Base-by-base conservation (phyloP, 2,329 filamentous ascomycete genomes). In the Achaetomium macrosporum region DNA sequence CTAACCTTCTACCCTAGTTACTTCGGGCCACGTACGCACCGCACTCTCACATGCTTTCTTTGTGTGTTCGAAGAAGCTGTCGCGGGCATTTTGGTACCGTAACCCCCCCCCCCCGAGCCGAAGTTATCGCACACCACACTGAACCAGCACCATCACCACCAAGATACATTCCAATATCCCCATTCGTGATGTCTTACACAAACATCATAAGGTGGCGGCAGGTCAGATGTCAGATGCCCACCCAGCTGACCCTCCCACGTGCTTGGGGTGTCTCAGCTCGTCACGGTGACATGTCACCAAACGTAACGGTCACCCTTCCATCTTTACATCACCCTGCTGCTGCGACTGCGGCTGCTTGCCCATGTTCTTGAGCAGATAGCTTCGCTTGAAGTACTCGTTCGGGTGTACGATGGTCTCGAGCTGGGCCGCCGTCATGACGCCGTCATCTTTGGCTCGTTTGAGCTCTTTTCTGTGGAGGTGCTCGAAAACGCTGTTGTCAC, bases 361-460 rank as follows among this genome's bases (percentile, higher is more conserved):
- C 54, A 95, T 69, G 66, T 93, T 88, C 75, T 90, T 96, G 56
- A 99, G 73, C 61, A 95, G 65, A 69, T 90, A 97, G 67, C 90
- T 95, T 51, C 92, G 80, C 77, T 96, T 96, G 71, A 97, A 99
- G 71, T 96, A 99, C 59, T 92, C 91, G 68, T 99, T 99, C 11
- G 93, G 93, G 71, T 99, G 93, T 19, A 96, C 85, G 66, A 99
- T 95, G 0, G 92, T 97, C 71, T 97, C 92, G 40, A 96, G 76
- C 67, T 96, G 88, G 15, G 83, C 82, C 7, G 84, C 73, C 12
- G 77, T 83, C 83, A 86, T 86, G 47, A 84, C 75, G 6, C 82
- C 78, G 46, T 90, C 84, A 40, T 91, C 87, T 69, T 85, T 88
- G 57, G 86, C 88, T 64, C 80, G 83, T 66, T 83, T 87, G 54